Base-by-base conservation (phyloP, 805 yeast genomes). In the Suhomyces sp. region DNA sequence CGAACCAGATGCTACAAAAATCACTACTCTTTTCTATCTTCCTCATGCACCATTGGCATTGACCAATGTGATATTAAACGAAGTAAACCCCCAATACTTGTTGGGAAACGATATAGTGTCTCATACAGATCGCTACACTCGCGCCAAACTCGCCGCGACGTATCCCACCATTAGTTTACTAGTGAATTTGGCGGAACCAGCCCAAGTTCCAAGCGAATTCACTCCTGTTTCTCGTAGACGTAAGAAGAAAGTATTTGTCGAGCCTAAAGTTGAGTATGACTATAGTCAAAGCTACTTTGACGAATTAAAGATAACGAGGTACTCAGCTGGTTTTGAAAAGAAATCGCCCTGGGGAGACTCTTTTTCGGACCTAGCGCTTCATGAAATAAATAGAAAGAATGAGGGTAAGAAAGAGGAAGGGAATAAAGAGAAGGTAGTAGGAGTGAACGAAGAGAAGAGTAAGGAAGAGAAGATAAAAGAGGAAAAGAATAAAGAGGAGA, bases 31-130 rank as follows among this genome's bases (percentile, higher is more conserved):
- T 2, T 86, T 72, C 64, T 88, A 82, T 61, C 73, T 88, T 46
- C 96, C 96, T 0, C 96, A 88, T 69, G 93, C 92, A 0, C 89
- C 90, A 1, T 66, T 86, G 40, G 72, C 66, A 15, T 60, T 84
- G 15, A 80, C 86, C 1, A 77, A 82, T 41, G n/a, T 24, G 1
- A 56, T 83, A 1, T 48, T 83, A 10, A 42, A 44, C 2, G 23
- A 52, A 0, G 64, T 69, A 22, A 26, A 62, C 33, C 83, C 86
- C 2, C 50, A 42, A n/a, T 60, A 67, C 35, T 56, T 80, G 44
- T 64, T 85, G 17, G 84, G 83, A 5, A 85, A 85, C 59, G 75
- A 84, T 60, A 54, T 83, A 3, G 60, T 76, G 0, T 72, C 73
- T 5, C 87, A 84, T 56, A 82, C 85, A 1, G 85, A 82, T 51